Base-by-base conservation (phyloP, 75 land plant genomes). In the Sequoia sempervirens region DNA sequence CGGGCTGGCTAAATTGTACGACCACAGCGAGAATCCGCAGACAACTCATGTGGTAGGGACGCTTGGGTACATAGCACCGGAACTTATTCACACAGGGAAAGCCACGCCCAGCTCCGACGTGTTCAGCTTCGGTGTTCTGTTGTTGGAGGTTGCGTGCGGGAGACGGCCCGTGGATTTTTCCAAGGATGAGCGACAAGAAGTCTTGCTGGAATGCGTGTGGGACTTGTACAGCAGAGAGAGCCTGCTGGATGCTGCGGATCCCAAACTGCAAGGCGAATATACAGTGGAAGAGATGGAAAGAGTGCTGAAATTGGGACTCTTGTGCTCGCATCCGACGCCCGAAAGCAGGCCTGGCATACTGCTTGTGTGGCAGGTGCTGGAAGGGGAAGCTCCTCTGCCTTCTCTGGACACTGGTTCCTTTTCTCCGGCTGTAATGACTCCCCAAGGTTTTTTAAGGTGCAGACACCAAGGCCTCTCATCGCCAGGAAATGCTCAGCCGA, bases 1-100 rank as follows among this genome's bases (percentile, higher is more conserved):
- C 36, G 90, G 86, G 26, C 68, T 89, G 37, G 90, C 90, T 2
- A 32, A 83, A 32, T 38, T 89, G 58, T 43, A 85, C 7, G 86
- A 84, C 30, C 90, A 85, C 78, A 76, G 80, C 70, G 52, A 79
- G 4, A 80, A 53, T 28, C 85, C 89, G 10, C 50, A 84, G 53
- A 83, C 82, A 28, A 88, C 90, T 11, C 80, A 50, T 23, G 73
- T 84, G 13, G 82, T 87, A 6, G 90, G 90, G 18, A 88, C 90
- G 26, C 34, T 87, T 52, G 90, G 90, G n/a, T 88, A 88, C 74
- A 61, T 88, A 4, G 90, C 90, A 6, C 90, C 90, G 26, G 90
- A 88, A 80, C 46, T 87, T 6, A 46, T 85, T 4, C 83, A 81
- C 74, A 84, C 85, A 5, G 90, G 90, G 28, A 87, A 75, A 54